Base-by-base conservation (phyloP, 1,284 basidiomycete species). In the Coniferiporia sulphurascens region DNA sequence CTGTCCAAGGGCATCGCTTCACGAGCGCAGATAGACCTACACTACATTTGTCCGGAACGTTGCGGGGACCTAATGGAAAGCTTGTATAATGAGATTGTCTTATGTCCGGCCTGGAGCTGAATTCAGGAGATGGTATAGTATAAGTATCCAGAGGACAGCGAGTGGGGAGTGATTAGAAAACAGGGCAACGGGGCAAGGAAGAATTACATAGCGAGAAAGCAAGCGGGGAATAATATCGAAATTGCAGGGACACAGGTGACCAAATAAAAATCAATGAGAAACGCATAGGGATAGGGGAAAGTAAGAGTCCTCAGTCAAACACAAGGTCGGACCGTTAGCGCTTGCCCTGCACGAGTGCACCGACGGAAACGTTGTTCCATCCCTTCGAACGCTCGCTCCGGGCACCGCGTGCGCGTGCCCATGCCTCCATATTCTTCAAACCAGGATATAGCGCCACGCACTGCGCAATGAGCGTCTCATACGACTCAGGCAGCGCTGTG, bases 291-390 rank as follows among this genome's bases (percentile, higher is more conserved):
- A n/a, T n/a, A 13, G 8, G 41, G 10, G 7, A n/a, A 43, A 43
- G 5, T 2, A 3, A 27, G 27, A 5, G 27, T 27, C 27, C 27
- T 5, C 27, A 5, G 27, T 27, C 41, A 43, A 13, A 43, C 41
- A 3, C 41, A 7, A 43, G 3, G 10, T 7, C 41, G 7, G 41
- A 43, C n/a, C 41, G 49, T 50, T 45, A 62, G 9, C 45, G 58
- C 34, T 61, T 61, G 6, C 63, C 63, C 53, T 34, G 17, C 13
- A 69, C 17, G 32, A 75, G 58, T 17, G 67, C 65, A 9, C 56
- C 60, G 13, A 75, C 32, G 0, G 72, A 70, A 17, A 75, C 66
- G 51, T 73, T 67, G 57, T 75, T 76, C 74, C 74, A 76, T 19
- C 62, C 60, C 48, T 62, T 59, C 22, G 62, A 43, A 15, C 61